phyloP scores from a whole-genome alignment of 225 moss, liverwort and hornwort genomes.

The Straminergon stramineum region DNA sequence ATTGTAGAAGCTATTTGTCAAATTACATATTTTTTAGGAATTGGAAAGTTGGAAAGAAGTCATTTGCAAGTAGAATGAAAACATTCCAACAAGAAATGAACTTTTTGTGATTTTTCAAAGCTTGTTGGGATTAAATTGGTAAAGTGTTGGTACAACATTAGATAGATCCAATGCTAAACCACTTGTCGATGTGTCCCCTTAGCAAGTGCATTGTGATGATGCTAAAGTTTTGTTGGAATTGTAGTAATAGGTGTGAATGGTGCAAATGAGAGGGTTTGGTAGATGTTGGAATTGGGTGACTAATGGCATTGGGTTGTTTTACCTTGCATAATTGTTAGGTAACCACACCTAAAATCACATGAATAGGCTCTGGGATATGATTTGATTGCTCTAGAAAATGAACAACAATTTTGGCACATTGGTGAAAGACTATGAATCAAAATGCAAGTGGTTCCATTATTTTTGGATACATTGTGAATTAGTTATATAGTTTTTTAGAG shows the following conservation, averaged over 20 bases:
- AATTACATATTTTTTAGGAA: not conserved
- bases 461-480: no score
- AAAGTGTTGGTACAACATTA: no score
- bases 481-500: no score
- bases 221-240: not conserved
- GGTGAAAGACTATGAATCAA: no score
- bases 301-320: not conserved
- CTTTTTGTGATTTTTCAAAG: not conserved
- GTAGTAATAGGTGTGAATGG: not conserved
- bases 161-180: not conserved
- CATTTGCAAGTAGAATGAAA: not conserved
- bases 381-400: no score
- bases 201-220: not conserved
- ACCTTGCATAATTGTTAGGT: no score
- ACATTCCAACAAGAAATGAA: not conserved
- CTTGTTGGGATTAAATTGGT: not conserved
- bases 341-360: no score
- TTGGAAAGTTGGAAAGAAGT: no score
- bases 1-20: no score
- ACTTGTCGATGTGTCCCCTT: fast-evolving
- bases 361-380: no score
- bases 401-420: no score
- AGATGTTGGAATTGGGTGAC: not conserved
- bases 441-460: no score
- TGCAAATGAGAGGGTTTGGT: fast-evolving